Conservation (phyloP, 176 grass and related monocot genomes). For the Stipa capillata region DNA sequence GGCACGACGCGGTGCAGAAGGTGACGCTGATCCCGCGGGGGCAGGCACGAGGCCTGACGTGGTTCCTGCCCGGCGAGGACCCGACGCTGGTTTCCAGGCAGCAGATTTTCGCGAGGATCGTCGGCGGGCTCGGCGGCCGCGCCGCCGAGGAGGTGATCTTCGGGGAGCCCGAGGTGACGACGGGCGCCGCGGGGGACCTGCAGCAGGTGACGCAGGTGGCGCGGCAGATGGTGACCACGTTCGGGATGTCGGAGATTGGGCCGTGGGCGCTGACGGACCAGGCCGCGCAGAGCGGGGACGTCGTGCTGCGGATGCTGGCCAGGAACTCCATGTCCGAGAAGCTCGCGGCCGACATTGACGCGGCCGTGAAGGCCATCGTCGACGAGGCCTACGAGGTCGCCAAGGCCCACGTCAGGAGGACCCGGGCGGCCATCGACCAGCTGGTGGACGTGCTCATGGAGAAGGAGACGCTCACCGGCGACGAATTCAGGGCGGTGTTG, state of each 20-base stretch:
- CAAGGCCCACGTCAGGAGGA: conserved; percentile 56
- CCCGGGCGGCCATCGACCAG: conserved; percentile 54
- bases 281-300: conserved; percentile 48
- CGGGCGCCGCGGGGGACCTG: conserved; percentile 75
- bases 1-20: conserved; percentile 80
- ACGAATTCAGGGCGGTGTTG: conserved; percentile 68
- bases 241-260: conserved; percentile 84
- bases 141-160: conserved; percentile 82
- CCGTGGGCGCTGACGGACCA: conserved; percentile 54
- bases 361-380: conserved; percentile 48
- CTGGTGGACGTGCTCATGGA: conserved; percentile 74
- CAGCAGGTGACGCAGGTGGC: conserved; percentile 84
- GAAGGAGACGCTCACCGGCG: conserved; percentile 74
- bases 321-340: conserved; percentile 66
- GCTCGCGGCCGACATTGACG: conserved; percentile 68
- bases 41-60: conserved; percentile 65
- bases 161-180: conserved; percentile 71
- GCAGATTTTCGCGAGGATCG: conserved; percentile 72
- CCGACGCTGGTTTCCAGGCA: conserved; percentile 56
- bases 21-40: conserved; percentile 69
- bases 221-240: conserved; percentile 67
- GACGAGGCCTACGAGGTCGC: conserved; percentile 56
- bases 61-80: conserved; percentile 66
- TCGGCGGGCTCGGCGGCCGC: conserved; percentile 69
- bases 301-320: conserved; percentile 75